These are phyloP conservation scores for Ophiostoma triangulosporum DNA, from an alignment of 2,329 filamentous ascomycete species.

Conservation along the genomic window DNA sequence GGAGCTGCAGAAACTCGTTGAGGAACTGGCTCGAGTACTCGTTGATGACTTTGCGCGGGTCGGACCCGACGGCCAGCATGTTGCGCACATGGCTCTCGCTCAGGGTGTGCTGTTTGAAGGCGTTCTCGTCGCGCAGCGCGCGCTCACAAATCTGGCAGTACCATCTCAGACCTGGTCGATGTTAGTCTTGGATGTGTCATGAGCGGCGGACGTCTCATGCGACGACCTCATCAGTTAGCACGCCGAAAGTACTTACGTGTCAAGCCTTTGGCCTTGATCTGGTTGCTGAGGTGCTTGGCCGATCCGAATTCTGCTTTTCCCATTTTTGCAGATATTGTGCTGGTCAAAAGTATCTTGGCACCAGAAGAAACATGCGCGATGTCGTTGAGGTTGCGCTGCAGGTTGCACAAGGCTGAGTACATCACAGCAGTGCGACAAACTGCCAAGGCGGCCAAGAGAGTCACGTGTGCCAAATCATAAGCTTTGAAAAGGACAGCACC, in stretches of 20 bases:
- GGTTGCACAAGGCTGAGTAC: background rate
- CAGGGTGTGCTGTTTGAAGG: constrained; percentile 78
- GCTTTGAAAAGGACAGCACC: background rate
- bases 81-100: constrained; percentile 80
- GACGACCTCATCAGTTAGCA: too few species aligned
- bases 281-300: constrained; percentile 82
- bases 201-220: too few species aligned
- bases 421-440: background rate
- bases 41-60: constrained; percentile 71
- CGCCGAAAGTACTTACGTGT: constrained; percentile 13
- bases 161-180: constrained; percentile 64
- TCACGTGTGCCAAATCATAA: background rate
- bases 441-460: background rate
- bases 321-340: constrained; percentile 37
- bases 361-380: background rate
- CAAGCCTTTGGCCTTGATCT: constrained; percentile 66
- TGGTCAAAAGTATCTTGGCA: background rate
- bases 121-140: constrained; percentile 69
- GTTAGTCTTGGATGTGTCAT: background rate
- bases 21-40: constrained; percentile 70
- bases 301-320: constrained; percentile 83
- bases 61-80: constrained; percentile 76
- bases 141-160: constrained; percentile 76
- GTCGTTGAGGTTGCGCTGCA: background rate
- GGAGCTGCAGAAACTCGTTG: constrained; percentile 61